Percentiles rank a stretch among this genome's conserved stretches.
phyloP scores from a whole-genome alignment of 140 eudicot species.

The Flaveria floridana region DNA sequence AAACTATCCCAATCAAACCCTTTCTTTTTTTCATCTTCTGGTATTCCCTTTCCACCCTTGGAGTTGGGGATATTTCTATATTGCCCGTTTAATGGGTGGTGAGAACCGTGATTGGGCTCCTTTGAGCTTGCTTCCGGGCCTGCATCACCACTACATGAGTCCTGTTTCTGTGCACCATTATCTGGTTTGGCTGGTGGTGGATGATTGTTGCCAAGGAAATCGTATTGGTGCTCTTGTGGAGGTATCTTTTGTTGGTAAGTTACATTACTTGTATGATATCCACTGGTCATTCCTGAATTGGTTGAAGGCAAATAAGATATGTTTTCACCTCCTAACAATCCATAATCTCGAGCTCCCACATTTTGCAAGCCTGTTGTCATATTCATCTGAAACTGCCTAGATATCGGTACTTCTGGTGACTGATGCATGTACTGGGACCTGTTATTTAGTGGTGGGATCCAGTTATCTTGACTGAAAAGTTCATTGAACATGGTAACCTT shows the following conservation, averaged over 20 bases:
- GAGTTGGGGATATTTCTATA: slow-evolving; percentile 32
- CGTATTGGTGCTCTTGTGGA: slow-evolving; percentile 23
- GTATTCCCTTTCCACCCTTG: slow-evolving; percentile 48
- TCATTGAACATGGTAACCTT: slow-evolving; percentile 34
- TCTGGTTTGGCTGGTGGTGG: slow-evolving; percentile 21
- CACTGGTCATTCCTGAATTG: slow-evolving; percentile 26
- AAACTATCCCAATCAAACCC: slow-evolving; percentile 74
- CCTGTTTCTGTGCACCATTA: slow-evolving; percentile 16
- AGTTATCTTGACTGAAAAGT: slow-evolving; percentile 34
- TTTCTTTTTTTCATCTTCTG: slow-evolving; percentile 48
- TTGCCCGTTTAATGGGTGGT: slow-evolving; percentile 23
- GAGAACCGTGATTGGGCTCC: slow-evolving; percentile 36
- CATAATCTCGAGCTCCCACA: slow-evolving; percentile 24
- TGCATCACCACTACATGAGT: slow-evolving; percentile 5
- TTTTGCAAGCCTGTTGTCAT: slow-evolving; percentile 30
- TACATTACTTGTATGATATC: slow-evolving; percentile 26
- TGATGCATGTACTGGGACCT: slow-evolving; percentile 31
- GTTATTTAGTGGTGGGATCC: slow-evolving; percentile 22
- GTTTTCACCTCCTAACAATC: slow-evolving; percentile 16
- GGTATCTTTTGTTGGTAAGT: slow-evolving; percentile 31
- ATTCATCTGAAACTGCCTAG: slow-evolving; percentile 29
- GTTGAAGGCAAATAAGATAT: slow-evolving; percentile 17
- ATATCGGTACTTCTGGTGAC: slow-evolving; percentile 26
- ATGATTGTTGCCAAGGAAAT: slow-evolving; percentile 23
- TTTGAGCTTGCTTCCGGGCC: slow-evolving; percentile 37